phyloP scores from a whole-genome alignment of 2,329 filamentous ascomycete genomes.

The Pseudogymnoascus sp. region DNA sequence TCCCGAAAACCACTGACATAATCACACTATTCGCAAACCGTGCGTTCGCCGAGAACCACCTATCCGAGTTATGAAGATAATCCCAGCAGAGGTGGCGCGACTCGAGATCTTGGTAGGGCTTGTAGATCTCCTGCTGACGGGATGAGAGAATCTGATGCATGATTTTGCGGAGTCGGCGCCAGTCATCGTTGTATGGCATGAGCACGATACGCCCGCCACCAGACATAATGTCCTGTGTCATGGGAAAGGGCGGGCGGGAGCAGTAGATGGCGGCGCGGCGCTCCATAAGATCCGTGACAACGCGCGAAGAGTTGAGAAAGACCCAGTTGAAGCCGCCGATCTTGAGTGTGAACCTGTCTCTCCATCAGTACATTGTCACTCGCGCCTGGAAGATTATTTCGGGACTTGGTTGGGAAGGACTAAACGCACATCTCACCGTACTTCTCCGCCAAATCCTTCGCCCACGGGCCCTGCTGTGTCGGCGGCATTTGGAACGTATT shows the following conservation, averaged over 20 bases:
- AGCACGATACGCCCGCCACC: slow-evolving; percentile 25
- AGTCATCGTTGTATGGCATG: slow-evolving; percentile 24
- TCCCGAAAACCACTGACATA: slow-evolving; percentile 28
- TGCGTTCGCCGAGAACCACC: slow-evolving; percentile 22
- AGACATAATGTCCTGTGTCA: slow-evolving; percentile 23
- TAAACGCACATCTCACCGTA: slow-evolving; percentile 20
- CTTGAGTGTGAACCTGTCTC: slow-evolving; percentile 17
- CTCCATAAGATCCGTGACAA: slow-evolving; percentile 27
- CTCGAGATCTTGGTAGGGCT: slow-evolving; percentile 27
- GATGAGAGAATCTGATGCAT: slow-evolving; percentile 27
- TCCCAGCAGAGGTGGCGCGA: slow-evolving; percentile 23
- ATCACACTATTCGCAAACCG: slow-evolving; percentile 27
- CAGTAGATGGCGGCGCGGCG: slow-evolving; percentile 19
- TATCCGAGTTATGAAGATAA: slow-evolving; percentile 20
- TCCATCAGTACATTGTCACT: not conserved
- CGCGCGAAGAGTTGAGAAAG: slow-evolving; percentile 33
- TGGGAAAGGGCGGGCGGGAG: slow-evolving; percentile 16
- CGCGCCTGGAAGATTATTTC: not conserved
- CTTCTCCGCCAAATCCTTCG: slow-evolving; percentile 13
- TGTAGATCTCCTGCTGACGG: slow-evolving; percentile 16
- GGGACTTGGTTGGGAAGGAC: not conserved
- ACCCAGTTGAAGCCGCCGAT: slow-evolving; percentile 33
- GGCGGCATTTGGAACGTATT: slow-evolving; percentile 19
- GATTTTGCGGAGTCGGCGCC: slow-evolving; percentile 25
- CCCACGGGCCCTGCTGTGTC: slow-evolving; percentile 16